These are phyloP conservation scores for Termitomyces sp. DNA, from an alignment of 768 basidiomycete species.

Conservation along the genomic window DNA sequence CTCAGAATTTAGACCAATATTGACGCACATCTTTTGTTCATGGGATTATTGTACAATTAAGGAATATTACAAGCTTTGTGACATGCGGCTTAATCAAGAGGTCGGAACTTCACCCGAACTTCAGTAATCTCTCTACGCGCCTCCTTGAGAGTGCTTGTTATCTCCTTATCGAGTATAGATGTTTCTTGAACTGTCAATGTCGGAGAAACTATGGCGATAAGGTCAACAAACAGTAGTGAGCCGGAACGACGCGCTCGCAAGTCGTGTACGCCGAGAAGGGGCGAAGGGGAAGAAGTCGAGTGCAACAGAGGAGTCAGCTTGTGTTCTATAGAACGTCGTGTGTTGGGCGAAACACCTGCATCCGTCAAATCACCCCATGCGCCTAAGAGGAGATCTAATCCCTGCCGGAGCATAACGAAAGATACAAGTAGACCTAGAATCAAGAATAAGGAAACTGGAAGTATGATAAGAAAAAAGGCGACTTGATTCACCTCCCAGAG, in stretches of 20 bases:
- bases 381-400: slow-evolving; percentile 55
- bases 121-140: slow-evolving; percentile 66
- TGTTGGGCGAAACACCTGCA: slow-evolving; percentile 61
- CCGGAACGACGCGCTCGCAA: slow-evolving; percentile 75
- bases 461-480: slow-evolving; percentile 1
- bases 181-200: slow-evolving; percentile 52
- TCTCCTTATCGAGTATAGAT: slow-evolving; percentile 54
- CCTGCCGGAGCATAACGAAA: slow-evolving; percentile 80
- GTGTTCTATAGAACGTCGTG: slow-evolving; percentile 45
- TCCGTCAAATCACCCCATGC: slow-evolving; percentile 83
- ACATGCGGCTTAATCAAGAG: slow-evolving; percentile 14
- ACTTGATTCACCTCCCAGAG: slow-evolving; percentile 70
- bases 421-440: slow-evolving; percentile 76
- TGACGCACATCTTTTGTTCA: background rate
- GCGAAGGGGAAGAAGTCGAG: slow-evolving; percentile 19
- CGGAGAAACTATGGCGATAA: slow-evolving; percentile 66
- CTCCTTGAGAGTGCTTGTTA: slow-evolving; percentile 46
- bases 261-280: slow-evolving; percentile 40
- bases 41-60: slow-evolving; percentile 4
- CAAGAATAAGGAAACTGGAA: background rate
- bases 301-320: slow-evolving; percentile 51
- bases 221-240: slow-evolving; percentile 78
- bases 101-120: slow-evolving; percentile 60
- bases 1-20: too few relatives aligned
- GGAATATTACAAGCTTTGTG: background rate